Percentiles rank a stretch among this genome's conserved stretches.
Evolutionary conservation across 371 early-diverging fungal genomes (phyloP).

Genomic region (Circinella minor): DNA sequence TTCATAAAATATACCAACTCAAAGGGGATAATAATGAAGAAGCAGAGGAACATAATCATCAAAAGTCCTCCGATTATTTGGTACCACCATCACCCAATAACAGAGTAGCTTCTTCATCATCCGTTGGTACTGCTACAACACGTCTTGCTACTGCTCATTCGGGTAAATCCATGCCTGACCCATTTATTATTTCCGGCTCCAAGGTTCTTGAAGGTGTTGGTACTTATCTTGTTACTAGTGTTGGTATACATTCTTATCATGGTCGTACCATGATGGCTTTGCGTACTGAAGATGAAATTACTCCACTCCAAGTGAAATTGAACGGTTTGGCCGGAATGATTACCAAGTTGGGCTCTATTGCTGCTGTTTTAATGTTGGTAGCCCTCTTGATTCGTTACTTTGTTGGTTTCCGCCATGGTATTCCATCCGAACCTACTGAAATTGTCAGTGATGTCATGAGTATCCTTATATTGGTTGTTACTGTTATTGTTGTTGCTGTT

Average conservation of each 20-base stretch:
- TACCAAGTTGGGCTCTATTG: constrained; percentile 71
- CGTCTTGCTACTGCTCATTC: not conserved
- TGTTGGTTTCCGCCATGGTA: constrained; percentile 32
- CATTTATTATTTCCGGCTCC: constrained; percentile 76
- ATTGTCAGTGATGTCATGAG: constrained; percentile 55
- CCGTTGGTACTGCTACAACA: not conserved
- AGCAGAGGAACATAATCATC: not conserved
- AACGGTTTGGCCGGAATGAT: constrained; percentile 72
- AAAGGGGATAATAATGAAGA: not conserved
- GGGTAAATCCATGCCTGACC: constrained; percentile 43
- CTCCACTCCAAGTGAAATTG: constrained; percentile 75
- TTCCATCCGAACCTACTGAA: constrained; percentile 26
- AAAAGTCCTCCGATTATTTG: constrained; percentile 5
- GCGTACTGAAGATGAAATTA: constrained; percentile 59
- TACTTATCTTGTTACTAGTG: constrained; percentile 67
- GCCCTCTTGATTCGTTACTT: constrained; percentile 69
- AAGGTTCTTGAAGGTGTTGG: constrained; percentile 83
- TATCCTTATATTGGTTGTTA: constrained; percentile 71
- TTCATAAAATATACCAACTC: not conserved
- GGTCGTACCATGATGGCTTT: constrained; percentile 82
- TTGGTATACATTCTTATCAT: constrained; percentile 75
- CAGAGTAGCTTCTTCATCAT: not conserved
- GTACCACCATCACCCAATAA: constrained; percentile 13
- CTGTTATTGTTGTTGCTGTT: constrained; percentile 81
- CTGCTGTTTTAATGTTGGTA: constrained; percentile 71